Conservation (phyloP, 148 eudicot species). For the Rheum nobile region DNA sequence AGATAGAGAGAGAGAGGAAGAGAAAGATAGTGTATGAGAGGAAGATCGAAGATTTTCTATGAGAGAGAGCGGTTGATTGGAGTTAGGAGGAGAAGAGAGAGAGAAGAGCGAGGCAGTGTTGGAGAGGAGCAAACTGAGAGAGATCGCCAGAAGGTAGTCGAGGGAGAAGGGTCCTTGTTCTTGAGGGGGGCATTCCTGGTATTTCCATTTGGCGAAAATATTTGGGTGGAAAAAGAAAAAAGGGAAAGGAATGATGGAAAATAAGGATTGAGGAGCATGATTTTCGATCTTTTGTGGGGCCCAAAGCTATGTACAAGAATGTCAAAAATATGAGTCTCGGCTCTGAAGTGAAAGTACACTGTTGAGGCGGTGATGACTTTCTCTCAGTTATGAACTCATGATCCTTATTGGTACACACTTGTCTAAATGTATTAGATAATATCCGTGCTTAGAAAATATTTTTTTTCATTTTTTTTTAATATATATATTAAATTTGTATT, state of each 20-base stretch:
- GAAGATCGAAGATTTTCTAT: slow-evolving; percentile 9
- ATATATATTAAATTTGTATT: too few relatives aligned
- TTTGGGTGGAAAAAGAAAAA: neutral
- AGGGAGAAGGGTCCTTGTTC: slow-evolving; percentile 7
- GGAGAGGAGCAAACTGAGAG: slow-evolving; percentile 13
- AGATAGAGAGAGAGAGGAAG: slow-evolving; percentile 6
- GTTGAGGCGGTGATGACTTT: too few relatives aligned
- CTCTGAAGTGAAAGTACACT: too few relatives aligned
- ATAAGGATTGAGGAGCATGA: neutral
- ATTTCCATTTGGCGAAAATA: neutral
- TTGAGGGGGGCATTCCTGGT: neutral
- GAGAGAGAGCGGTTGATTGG: slow-evolving; percentile 1
- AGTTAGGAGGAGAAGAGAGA: neutral
- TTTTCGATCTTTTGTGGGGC: slow-evolving; percentile 5
- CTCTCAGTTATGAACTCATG: too few relatives aligned
- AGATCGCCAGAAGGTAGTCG: slow-evolving; percentile 23
- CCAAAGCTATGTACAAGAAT: slow-evolving; percentile 1
- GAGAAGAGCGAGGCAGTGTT: slow-evolving; percentile 1
- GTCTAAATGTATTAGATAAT: too few relatives aligned
- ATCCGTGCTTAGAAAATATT: too few relatives aligned
- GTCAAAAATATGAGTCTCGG: neutral
- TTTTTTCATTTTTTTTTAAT: too few relatives aligned
- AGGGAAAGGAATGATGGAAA: slow-evolving; percentile 1
- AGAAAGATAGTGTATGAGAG: neutral
- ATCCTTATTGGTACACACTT: too few relatives aligned